These are phyloP conservation scores for Bipolaris cookei DNA, from an alignment of 2,329 filamentous ascomycete species.

Conservation along the genomic window DNA sequence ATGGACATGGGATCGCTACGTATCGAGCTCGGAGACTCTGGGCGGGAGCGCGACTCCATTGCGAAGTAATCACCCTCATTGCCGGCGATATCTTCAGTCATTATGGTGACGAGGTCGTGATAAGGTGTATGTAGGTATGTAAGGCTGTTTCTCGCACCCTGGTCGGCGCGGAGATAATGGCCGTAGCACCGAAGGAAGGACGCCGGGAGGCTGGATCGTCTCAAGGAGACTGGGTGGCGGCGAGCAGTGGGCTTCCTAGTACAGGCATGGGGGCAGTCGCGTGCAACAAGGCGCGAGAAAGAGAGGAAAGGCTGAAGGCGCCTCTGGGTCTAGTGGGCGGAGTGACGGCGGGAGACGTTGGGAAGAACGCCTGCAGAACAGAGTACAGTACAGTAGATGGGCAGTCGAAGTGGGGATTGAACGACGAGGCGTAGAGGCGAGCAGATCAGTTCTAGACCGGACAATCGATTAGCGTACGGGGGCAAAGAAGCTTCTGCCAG, in stretches of 20 bases:
- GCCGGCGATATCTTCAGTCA: conserved; percentile 27
- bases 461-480: conserved; percentile 9
- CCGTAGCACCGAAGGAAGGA: conserved; percentile 2
- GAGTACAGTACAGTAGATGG: conserved; percentile 5
- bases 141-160: conserved; percentile 1
- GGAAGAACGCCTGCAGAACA: conserved; percentile 9
- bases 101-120: conserved; percentile 20
- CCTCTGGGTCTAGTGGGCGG: conserved; percentile 7
- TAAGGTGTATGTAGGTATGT: not conserved
- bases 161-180: not conserved
- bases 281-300: conserved; percentile 1
- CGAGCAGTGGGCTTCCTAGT: not conserved
- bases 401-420: conserved; percentile 18
- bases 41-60: conserved; percentile 25
- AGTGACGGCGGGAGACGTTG: conserved; percentile 1
- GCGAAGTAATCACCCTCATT: conserved; percentile 41
- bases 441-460: conserved; percentile 31
- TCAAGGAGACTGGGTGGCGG: conserved; percentile 9
- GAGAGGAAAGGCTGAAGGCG: conserved; percentile 2
- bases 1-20: conserved; percentile 44
- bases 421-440: conserved; percentile 20
- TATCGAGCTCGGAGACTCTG: conserved; percentile 39
- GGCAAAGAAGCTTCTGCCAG: not conserved
- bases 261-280: conserved; percentile 3
- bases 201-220: conserved; percentile 2